phyloP scores from a whole-genome alignment of 495 filamentous ascomycete species.

The Lasiosphaeria ovina region DNA sequence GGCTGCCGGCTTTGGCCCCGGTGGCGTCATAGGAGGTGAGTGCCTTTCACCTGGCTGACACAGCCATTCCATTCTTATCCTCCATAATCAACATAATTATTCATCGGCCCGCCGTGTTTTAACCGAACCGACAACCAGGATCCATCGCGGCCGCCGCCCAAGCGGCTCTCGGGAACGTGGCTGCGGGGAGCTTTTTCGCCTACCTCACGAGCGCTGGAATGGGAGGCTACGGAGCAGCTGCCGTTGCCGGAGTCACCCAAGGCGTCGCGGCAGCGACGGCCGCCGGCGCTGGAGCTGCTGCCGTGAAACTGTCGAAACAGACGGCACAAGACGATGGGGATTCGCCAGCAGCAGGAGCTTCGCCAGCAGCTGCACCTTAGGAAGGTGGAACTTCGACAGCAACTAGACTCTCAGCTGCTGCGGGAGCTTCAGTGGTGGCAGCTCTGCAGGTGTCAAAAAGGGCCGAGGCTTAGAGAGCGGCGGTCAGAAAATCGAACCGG shows the following conservation, averaged over 20 bases:
- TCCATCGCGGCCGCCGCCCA: constrained; percentile 20
- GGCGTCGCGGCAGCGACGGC: not conserved
- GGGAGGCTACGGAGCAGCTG: constrained; percentile 14
- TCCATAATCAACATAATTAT: not conserved
- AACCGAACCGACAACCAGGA: constrained; percentile 6
- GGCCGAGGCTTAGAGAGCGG: too few species aligned
- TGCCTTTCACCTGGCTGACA: not conserved
- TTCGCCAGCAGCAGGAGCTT: too few species aligned
- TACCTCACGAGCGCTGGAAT: constrained; percentile 20
- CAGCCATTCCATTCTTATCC: not conserved
- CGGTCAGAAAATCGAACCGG: too few species aligned
- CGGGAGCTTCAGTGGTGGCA: too few species aligned
- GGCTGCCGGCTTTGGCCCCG: constrained; percentile 4
- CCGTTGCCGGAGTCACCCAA: constrained; percentile 7
- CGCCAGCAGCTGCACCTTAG: too few species aligned
- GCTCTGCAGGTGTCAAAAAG: too few species aligned
- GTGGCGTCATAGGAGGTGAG: constrained; percentile 12
- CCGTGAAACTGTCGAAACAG: too few species aligned
- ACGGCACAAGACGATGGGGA: too few species aligned
- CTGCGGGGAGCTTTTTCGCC: constrained; percentile 17
- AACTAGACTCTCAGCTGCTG: too few species aligned
- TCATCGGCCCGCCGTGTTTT: too few species aligned
- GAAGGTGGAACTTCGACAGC: too few species aligned
- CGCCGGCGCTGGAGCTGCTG: not conserved
- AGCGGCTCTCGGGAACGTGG: constrained; percentile 17